Base-by-base conservation (phyloP, 2,329 filamentous ascomycete species). In the Calycina marina region DNA sequence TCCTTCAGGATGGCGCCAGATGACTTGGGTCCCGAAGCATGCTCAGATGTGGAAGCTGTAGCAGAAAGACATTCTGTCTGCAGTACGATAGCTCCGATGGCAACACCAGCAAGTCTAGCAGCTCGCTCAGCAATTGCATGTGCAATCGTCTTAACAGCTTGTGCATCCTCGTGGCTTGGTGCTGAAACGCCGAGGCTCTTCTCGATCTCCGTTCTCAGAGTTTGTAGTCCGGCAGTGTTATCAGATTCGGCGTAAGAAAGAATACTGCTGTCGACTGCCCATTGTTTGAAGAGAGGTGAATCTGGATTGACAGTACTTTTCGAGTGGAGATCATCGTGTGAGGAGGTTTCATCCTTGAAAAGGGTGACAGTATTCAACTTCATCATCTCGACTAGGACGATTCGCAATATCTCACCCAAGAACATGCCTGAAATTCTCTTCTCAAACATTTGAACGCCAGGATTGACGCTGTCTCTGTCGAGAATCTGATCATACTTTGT, bases 391-490 rank as follows among this genome's bases (percentile, higher is more conserved):
- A 90, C 55, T 14, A 94, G 61, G 11, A 77, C 75, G 27, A 83
- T 67, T 34, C 90, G 79, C 34, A 94, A 67, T 41, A 96, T 86
- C 56, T 98, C 90, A 34, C 90, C 90, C 30, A 98, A 59, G 61
- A 96, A 98, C 88, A 98, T 96, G 54, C 90, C 90, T 1, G 85
- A 93, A 11, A 98, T 79, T 29, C 88, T 80, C 68, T 98, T 98
- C 63, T 98, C 90, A 52, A 96, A 98, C 82, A 96, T 93, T 54
- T 98, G 90, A 40, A 93, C 74, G 15, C 90, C 90, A 0, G 86
- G 88, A 57, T 98, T 96, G 46, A 83, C 74, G 43, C 78, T 90
- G 38, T 77, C 72, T 35, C 63, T 61, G 56, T 98, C 88, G 14
- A 98, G 66, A 36, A 73, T 67, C 30, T 65, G 60, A 53, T 98